Percentiles rank a stretch among this genome's conserved stretches.
These are phyloP conservation scores for Citrus glauca DNA, from an alignment of 345 rosid genomes.

Conservation along the genomic window DNA sequence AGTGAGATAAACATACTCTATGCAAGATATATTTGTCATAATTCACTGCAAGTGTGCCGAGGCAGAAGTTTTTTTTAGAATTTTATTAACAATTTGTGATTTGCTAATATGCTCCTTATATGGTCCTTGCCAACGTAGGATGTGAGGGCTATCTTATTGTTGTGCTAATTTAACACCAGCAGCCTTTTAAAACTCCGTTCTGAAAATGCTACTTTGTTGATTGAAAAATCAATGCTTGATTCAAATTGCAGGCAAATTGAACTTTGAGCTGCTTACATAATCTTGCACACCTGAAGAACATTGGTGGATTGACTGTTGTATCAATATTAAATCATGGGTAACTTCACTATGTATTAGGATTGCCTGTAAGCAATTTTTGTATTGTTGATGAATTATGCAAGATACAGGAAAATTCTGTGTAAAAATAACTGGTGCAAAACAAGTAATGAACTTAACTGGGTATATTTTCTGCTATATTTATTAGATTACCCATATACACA, in stretches of 20 bases:
- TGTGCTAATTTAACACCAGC: neutral
- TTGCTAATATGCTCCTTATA: neutral
- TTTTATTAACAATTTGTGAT: neutral
- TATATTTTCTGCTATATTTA: neutral
- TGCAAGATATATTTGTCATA: too few species aligned
- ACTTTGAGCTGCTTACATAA: neutral
- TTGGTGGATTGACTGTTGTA: neutral
- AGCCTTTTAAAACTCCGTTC: neutral
- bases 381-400: neutral
- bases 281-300: neutral
- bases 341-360: neutral
- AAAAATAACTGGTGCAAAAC: neutral
- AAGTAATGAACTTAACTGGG: neutral
- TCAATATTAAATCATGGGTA: neutral
- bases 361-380: neutral
- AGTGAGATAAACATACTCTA: neutral
- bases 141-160: neutral
- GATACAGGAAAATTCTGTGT: too few species aligned
- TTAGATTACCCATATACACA: neutral
- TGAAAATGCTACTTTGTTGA: neutral
- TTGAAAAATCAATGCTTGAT: neutral
- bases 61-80: neutral
- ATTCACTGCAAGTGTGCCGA: neutral
- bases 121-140: neutral
- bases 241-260: conserved; percentile 9